These are phyloP conservation scores for Schizonepeta tenuifolia DNA, from an alignment of 257 asterid species.

Conservation along the genomic window DNA sequence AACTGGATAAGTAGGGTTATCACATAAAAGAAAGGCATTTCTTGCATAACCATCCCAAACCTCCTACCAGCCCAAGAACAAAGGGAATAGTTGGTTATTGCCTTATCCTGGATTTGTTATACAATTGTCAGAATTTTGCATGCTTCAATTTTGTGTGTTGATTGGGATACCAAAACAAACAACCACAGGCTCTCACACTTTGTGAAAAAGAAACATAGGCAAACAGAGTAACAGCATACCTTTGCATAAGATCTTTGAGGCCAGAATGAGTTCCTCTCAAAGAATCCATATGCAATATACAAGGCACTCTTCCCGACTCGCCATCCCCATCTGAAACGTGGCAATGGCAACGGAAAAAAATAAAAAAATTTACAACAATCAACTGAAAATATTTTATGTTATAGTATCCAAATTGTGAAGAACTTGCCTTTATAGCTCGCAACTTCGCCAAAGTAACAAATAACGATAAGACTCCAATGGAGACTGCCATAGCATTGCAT, in stretches of 20 bases:
- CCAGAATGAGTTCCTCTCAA: constrained; percentile 55
- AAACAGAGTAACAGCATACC: constrained; percentile 36
- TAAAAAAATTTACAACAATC: constrained; percentile 7
- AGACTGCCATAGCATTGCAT: constrained; percentile 59
- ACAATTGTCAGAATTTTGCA: constrained; percentile 11
- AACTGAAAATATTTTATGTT: constrained; percentile 11
- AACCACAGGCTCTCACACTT: background rate
- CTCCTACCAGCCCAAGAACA: constrained; percentile 14
- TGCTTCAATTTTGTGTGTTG: constrained; percentile 20
- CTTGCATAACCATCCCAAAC: background rate
- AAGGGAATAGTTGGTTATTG: constrained; percentile 16
- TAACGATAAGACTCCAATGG: constrained; percentile 92
- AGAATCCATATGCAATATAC: constrained; percentile 72
- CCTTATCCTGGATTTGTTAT: constrained; percentile 3
- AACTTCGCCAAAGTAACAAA: constrained; percentile 89
- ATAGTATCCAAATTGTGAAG: constrained; percentile 26
- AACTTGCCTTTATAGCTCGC: constrained; percentile 74
- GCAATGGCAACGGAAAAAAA: constrained; percentile 23
- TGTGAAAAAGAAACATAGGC: background rate
- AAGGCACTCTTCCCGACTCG: constrained; percentile 53
- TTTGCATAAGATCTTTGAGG: constrained; percentile 61
- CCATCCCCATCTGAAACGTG: constrained; percentile 51
- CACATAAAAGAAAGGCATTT: constrained; percentile 15
- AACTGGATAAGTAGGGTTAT: background rate
- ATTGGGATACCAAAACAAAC: constrained; percentile 11